Conservation (phyloP, 2,329 filamentous ascomycete genomes). For the Pseudocercospora vitis region DNA sequence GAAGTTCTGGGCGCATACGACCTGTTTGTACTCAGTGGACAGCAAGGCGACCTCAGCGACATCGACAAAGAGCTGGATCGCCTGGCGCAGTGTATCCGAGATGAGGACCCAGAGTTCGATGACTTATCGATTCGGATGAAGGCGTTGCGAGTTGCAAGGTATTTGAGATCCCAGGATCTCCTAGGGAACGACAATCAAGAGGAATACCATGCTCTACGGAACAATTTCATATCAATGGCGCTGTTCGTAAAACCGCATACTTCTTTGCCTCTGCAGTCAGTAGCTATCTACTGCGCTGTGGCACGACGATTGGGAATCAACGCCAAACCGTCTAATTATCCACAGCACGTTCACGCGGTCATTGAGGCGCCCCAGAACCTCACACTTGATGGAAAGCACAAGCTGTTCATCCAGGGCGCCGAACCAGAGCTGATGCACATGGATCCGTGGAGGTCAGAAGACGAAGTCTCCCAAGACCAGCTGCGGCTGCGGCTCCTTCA, state of each 20-base stretch:
- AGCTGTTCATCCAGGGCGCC: slow-evolving; percentile 28
- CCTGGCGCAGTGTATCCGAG: slow-evolving; percentile 59
- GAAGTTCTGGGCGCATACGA: slow-evolving; percentile 79
- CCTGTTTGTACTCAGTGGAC: slow-evolving; percentile 77
- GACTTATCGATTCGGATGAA: slow-evolving; percentile 63
- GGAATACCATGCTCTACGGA: slow-evolving; percentile 76
- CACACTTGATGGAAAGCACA: slow-evolving; percentile 41
- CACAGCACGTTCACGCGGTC: slow-evolving; percentile 81
- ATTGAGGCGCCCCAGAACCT: slow-evolving; percentile 58
- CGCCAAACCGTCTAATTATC: slow-evolving; percentile 77
- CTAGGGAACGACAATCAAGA: slow-evolving; percentile 62
- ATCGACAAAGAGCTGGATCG: slow-evolving; percentile 61
- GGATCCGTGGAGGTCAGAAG: slow-evolving; percentile 72
- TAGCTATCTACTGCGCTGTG: slow-evolving; percentile 80
- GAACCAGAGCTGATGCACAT: slow-evolving; percentile 61
- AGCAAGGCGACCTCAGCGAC: slow-evolving; percentile 70
- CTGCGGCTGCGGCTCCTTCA: slow-evolving; percentile 59
- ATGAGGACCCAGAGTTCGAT: slow-evolving; percentile 54
- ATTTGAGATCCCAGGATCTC: slow-evolving; percentile 67
- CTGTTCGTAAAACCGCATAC: slow-evolving; percentile 71
- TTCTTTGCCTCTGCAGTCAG: slow-evolving; percentile 82
- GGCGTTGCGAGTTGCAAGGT: slow-evolving; percentile 67
- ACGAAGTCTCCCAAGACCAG: slow-evolving; percentile 62
- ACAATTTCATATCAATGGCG: slow-evolving; percentile 84
- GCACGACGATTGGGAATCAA: slow-evolving; percentile 72